Evolutionary conservation across 192 early-diverging fungal genomes (phyloP).

Genomic region (Backusella liffmaniae): DNA sequence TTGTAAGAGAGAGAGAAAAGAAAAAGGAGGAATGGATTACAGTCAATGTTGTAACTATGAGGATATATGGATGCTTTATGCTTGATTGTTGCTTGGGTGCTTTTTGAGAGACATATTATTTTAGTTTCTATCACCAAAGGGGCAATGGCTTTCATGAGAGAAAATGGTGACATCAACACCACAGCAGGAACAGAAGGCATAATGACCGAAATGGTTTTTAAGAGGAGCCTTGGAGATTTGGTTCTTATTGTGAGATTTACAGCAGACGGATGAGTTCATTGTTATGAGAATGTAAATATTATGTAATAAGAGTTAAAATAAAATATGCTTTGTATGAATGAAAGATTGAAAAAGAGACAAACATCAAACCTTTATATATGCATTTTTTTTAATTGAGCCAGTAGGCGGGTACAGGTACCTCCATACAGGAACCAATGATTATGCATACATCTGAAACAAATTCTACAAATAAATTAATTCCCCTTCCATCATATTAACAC

Average conservation of each 20-base stretch:
- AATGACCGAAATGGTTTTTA: background rate
- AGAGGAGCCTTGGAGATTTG: background rate
- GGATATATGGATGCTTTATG: background rate
- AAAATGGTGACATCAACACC: constrained; percentile 10
- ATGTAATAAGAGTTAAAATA: background rate
- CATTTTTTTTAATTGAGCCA: background rate
- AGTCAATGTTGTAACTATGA: background rate
- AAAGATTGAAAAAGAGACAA: background rate
- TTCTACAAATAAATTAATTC: background rate
- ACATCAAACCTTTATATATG: background rate
- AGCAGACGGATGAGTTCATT: background rate
- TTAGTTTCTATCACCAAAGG: background rate
- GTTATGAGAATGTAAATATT: background rate
- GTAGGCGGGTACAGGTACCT: background rate
- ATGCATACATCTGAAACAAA: background rate
- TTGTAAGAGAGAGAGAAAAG: background rate
- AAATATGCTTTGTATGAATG: background rate
- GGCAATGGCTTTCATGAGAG: constrained; percentile 11
- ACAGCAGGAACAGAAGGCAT: constrained; percentile 7
- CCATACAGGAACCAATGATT: background rate
- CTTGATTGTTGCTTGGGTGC: background rate
- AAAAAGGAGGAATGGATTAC: background rate
- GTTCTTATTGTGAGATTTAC: background rate
- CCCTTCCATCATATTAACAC: background rate
- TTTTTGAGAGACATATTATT: background rate